These are phyloP conservation scores for Aspergillus panamensis DNA, from an alignment of 495 filamentous ascomycete genomes.

Conservation along the genomic window DNA sequence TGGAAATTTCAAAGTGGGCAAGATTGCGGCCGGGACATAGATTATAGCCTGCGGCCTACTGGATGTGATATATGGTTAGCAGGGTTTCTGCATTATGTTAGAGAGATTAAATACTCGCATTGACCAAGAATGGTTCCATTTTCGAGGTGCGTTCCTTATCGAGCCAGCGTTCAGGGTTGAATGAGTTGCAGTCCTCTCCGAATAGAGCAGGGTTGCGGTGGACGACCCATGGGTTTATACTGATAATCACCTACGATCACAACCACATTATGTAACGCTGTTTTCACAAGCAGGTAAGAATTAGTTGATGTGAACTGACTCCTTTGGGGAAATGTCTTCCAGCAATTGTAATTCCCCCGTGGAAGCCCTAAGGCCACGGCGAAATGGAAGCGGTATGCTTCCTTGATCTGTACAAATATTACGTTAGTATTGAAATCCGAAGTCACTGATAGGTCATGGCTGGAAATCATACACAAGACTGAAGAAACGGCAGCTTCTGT, in stretches of 20 bases:
- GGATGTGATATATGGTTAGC: neutral
- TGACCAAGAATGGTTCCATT: slow-evolving; percentile 37
- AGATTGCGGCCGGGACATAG: slow-evolving; percentile 43
- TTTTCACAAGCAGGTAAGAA: neutral
- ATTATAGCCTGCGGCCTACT: slow-evolving; percentile 45
- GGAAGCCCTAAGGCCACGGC: slow-evolving; percentile 28
- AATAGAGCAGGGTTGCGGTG: slow-evolving; percentile 43
- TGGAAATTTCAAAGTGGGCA: slow-evolving; percentile 46
- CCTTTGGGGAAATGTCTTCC: slow-evolving; percentile 37
- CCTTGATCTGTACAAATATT: slow-evolving; percentile 37
- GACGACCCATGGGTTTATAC: slow-evolving; percentile 44
- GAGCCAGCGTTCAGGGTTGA: slow-evolving; percentile 40
- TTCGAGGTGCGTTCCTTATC: slow-evolving; percentile 18
- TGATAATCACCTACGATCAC: slow-evolving; percentile 32
- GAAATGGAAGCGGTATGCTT: slow-evolving; percentile 48
- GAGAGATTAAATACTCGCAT: slow-evolving; percentile 18
- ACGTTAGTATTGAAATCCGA: too few species aligned
- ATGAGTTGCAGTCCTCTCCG: slow-evolving; percentile 39
- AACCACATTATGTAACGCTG: neutral
- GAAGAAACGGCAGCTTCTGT: slow-evolving; percentile 33
- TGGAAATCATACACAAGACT: slow-evolving; percentile 31
- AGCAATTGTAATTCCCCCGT: slow-evolving; percentile 27
- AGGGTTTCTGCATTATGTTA: neutral
- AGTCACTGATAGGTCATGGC: neutral
- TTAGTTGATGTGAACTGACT: slow-evolving; percentile 18